Evolutionary conservation across 768 basidiomycete genomes (phyloP).

Genomic region (Dacryopinax primogenitus): DNA sequence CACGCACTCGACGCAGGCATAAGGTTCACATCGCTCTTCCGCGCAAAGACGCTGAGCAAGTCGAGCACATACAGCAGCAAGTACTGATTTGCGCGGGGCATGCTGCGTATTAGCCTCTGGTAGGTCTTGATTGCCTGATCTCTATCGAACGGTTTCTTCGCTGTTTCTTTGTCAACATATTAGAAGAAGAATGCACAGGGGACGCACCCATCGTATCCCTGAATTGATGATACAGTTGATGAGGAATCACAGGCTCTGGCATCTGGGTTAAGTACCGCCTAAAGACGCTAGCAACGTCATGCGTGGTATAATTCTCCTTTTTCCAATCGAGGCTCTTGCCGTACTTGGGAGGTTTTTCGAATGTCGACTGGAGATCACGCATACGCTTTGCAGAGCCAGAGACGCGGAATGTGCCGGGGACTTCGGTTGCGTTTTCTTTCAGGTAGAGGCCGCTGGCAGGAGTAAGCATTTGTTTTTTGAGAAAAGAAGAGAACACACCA

Average conservation of each 20-base stretch:
- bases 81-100: slow-evolving; percentile 86
- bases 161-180: slow-evolving; percentile 31
- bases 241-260: slow-evolving; percentile 93
- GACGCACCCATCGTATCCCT: slow-evolving; percentile 59
- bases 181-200: background rate
- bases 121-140: slow-evolving; percentile 66
- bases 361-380: slow-evolving; percentile 83
- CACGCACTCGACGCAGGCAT: slow-evolving; percentile 88
- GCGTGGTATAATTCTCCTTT: slow-evolving; percentile 71
- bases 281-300: slow-evolving; percentile 95
- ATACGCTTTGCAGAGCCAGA: slow-evolving; percentile 92
- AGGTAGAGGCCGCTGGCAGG: slow-evolving; percentile 68
- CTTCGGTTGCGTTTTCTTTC: slow-evolving; percentile 89
- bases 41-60: slow-evolving; percentile 85
- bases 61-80: slow-evolving; percentile 96
- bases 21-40: slow-evolving; percentile 79
- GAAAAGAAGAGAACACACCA: slow-evolving; percentile 43
- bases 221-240: slow-evolving; percentile 80
- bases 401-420: slow-evolving; percentile 87
- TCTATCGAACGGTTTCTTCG: slow-evolving; percentile 52
- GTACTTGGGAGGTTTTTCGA: slow-evolving; percentile 88
- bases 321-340: slow-evolving; percentile 91
- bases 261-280: slow-evolving; percentile 90
- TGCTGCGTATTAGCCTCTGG: slow-evolving; percentile 65
- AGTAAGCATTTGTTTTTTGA: background rate